Percentiles rank a stretch among this genome's conserved stretches.
Evolutionary conservation across 257 asterid species (phyloP).

Genomic region (Nicotiana knightiana): DNA sequence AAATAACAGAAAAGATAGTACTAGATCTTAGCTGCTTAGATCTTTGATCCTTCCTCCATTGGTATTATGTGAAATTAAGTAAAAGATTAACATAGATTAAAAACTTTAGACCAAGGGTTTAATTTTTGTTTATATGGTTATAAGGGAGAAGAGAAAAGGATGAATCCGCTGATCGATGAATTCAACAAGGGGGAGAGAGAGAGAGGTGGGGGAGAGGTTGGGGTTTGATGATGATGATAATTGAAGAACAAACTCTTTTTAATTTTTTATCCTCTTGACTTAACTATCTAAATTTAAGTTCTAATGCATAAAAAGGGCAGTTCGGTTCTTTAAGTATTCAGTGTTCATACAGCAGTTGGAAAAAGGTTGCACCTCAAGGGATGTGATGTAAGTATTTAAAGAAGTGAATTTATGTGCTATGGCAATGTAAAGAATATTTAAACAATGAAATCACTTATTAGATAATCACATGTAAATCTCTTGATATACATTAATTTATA

Average conservation of each 20-base stretch:
- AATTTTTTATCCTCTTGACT: neutral
- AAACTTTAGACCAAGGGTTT: constrained; percentile 6
- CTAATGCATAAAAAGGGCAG: too few relatives aligned
- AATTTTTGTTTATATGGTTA: neutral
- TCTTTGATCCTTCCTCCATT: too few relatives aligned
- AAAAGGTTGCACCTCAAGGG: too few relatives aligned
- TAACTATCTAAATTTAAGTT: neutral
- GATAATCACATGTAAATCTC: too few relatives aligned
- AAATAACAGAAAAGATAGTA: neutral
- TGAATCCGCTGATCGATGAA: constrained; percentile 7
- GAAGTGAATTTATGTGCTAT: too few relatives aligned
- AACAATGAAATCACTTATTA: too few relatives aligned
- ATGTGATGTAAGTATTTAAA: too few relatives aligned
- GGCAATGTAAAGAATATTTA: too few relatives aligned
- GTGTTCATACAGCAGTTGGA: too few relatives aligned
- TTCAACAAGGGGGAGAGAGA: constrained; percentile 2
- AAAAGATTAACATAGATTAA: neutral
- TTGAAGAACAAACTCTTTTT: neutral
- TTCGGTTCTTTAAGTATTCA: too few relatives aligned
- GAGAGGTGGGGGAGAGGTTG: neutral
- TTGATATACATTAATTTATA: too few relatives aligned
- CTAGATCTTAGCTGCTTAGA: too few relatives aligned
- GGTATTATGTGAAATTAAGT: neutral
- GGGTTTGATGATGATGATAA: neutral
- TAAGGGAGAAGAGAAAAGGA: neutral